A percentile compares a stretch with the other conserved stretches of the same genome.
Conservation (phyloP, 2,329 filamentous ascomycete genomes). For the Rutstroemia sp. region DNA sequence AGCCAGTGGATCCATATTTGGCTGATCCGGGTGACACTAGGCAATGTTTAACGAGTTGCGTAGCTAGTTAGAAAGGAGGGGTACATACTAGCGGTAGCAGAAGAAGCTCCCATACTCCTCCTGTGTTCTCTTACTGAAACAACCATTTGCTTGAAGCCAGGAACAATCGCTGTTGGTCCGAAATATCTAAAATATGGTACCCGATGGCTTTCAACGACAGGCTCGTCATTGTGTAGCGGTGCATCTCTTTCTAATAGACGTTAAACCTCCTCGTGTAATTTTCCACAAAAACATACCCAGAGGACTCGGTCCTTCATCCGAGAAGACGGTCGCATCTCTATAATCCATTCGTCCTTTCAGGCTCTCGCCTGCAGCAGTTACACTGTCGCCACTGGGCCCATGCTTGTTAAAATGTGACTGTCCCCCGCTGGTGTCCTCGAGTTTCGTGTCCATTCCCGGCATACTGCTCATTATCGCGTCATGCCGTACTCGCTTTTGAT, state of each 20-base stretch:
- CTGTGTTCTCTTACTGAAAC: conserved; percentile 63
- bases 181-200: conserved; percentile 91
- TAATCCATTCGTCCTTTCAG: conserved; percentile 8
- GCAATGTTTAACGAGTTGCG: not conserved
- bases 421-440: not conserved
- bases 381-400: not conserved
- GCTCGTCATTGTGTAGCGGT: not conserved
- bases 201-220: conserved; percentile 45
- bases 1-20: conserved; percentile 14
- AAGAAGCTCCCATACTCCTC: conserved; percentile 39
- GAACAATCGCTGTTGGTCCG: conserved; percentile 83
- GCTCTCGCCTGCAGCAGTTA: not conserved
- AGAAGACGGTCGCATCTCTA: conserved; percentile 20
- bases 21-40: conserved; percentile 24
- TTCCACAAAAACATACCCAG: not conserved
- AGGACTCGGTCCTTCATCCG: conserved; percentile 28
- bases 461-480: not conserved
- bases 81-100: conserved; percentile 19
- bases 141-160: conserved; percentile 90
- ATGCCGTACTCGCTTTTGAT: not conserved
- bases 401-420: not conserved
- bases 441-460: not conserved
- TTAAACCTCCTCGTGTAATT: conserved; percentile 30
- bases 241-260: not conserved
- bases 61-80: not conserved